phyloP scores from a whole-genome alignment of 345 rosid genomes.

The Salix exigua region DNA sequence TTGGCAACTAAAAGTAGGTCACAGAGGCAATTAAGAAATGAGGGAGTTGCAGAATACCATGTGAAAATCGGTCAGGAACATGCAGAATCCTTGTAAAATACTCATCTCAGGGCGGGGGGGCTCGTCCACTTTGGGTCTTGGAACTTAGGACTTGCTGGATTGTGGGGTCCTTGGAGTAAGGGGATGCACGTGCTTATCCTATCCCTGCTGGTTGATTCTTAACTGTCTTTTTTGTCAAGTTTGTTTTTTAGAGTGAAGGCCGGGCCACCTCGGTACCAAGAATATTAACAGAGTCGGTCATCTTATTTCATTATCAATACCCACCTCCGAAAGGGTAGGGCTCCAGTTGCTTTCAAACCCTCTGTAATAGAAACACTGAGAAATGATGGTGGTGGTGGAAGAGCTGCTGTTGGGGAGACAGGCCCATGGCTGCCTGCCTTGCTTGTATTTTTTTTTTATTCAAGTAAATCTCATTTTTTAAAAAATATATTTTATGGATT shows the following conservation, averaged over 20 bases:
- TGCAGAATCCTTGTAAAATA: constrained; percentile 57
- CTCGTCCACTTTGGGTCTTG: constrained; percentile 20
- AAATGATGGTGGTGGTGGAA: constrained; percentile 4
- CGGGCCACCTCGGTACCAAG: constrained; percentile 15
- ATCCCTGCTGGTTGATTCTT: constrained; percentile 6
- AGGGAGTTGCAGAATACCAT: constrained; percentile 42
- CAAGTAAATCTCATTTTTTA: accelerated
- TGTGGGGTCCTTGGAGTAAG: constrained; percentile 32
- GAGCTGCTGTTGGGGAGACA: constrained; percentile 27
- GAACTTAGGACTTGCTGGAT: constrained; percentile 23
- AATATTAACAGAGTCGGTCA: constrained; percentile 25
- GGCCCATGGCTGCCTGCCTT: background rate
- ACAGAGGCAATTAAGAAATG: background rate
- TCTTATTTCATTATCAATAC: background rate
- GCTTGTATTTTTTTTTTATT: background rate
- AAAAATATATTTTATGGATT: no score
- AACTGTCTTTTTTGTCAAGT: constrained; percentile 14
- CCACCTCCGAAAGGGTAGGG: background rate
- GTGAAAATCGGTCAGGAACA: constrained; percentile 56
- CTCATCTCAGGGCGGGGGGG: constrained; percentile 22
- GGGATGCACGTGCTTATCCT: constrained; percentile 34
- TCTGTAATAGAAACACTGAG: constrained; percentile 1
- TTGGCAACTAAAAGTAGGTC: background rate
- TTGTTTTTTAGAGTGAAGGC: constrained; percentile 5
- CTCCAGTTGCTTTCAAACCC: constrained; percentile 16